Base-by-base conservation (phyloP, 495 filamentous ascomycete genomes). In the Penicillium pulvis region DNA sequence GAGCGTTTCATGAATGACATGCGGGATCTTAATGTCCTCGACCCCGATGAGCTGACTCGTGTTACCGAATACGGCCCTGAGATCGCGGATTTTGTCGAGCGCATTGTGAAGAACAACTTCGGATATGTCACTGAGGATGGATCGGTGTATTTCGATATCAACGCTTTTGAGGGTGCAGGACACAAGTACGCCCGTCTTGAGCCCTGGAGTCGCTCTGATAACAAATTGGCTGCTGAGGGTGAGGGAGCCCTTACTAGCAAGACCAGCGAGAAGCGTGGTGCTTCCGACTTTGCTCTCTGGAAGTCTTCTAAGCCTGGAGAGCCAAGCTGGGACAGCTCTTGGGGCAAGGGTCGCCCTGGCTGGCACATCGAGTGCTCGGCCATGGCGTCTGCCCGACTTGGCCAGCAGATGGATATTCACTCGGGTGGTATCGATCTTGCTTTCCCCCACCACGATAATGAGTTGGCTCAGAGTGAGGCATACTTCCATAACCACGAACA, bases 301-400 rank as follows among this genome's bases (percentile, higher is more conserved):
- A 98, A 98, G 75, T 83, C 89, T 39, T 92, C 87, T 0, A 97
- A 95, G 74, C 84, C 89, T 4, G 93, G 94, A 39, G 94, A 98
- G 77, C 94, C 94, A 1, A 88, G 82, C 58, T 98, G 94, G 94
- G 75, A 85, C 11, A 91, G 87, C 63, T 83, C 83, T 6, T 98
- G 94, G 93, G 92, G 93, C 9, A 78, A 83, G 47, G 93, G 93
- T 26, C 81, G 94, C 19, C 94, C 94, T 0, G 94, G 94, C 16
- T 97, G 92, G 94, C 94, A 98, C 71, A 97, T 98, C 60, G 93
- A 98, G 77, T 98, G 94, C 84, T 94, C 90, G 1, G 93, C 91
- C 2, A 98, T 98, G 94, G 92, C 93, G 1, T 92, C 88, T 3
- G 89, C 91, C 55, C 84, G 89, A 33, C 79, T 98, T 6, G 94